phyloP scores from a whole-genome alignment of 2,329 filamentous ascomycete species.

The Lasiodiplodia hormozganensis region DNA sequence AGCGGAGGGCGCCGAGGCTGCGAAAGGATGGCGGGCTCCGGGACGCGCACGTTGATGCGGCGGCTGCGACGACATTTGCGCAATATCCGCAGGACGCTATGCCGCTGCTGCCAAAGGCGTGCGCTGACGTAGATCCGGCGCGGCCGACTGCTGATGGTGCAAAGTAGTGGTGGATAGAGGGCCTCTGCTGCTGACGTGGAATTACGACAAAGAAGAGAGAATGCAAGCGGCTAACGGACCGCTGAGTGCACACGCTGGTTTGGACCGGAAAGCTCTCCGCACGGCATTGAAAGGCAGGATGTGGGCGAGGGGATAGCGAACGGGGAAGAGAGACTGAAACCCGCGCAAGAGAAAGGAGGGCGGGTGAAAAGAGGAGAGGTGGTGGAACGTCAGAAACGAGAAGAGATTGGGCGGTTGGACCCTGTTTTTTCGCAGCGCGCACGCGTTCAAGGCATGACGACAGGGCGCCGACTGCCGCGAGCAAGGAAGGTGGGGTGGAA shows the following conservation, averaged over 20 bases:
- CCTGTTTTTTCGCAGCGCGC: conserved; percentile 14
- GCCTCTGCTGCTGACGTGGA: background rate
- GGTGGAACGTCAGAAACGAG: background rate
- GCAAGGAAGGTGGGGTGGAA: conserved; percentile 24
- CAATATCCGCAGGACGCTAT: background rate
- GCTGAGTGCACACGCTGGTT: conserved; percentile 3
- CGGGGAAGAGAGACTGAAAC: background rate
- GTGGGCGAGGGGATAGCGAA: background rate
- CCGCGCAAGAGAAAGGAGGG: background rate
- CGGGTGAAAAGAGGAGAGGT: conserved; percentile 1
- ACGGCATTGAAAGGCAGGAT: conserved; percentile 6
- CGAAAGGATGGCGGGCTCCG: conserved; percentile 17
- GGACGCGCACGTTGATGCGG: conserved; percentile 18
- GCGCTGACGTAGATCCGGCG: background rate
- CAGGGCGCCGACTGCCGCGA: conserved; percentile 16
- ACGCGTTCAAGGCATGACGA: conserved; percentile 27
- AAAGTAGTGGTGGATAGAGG: background rate
- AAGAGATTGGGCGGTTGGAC: background rate
- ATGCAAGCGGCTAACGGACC: conserved; percentile 1
- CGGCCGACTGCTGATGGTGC: background rate
- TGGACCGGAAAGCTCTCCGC: background rate
- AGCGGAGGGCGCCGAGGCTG: conserved; percentile 28
- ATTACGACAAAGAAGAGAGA: background rate
- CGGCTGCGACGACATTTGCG: conserved; percentile 11
- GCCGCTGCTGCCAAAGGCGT: background rate